Percentiles rank a stretch among this genome's conserved stretches.
These are phyloP conservation scores for Vicia faba DNA, from an alignment of 306 rosid species.

Conservation along the genomic window DNA sequence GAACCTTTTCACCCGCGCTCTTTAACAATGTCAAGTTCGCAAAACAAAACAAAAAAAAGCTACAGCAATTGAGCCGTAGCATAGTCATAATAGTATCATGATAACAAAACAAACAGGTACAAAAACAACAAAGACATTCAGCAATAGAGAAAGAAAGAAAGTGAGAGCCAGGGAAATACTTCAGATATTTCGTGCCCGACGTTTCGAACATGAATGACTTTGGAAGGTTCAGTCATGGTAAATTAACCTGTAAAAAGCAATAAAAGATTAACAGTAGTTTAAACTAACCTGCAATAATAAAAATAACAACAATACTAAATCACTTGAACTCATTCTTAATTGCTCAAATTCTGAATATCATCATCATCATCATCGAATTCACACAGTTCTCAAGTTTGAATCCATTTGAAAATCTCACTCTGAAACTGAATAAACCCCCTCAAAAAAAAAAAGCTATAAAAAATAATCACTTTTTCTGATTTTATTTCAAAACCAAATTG, in stretches of 20 bases:
- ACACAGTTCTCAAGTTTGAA: slow-evolving; percentile 2
- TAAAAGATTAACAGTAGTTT: neutral
- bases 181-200: slow-evolving; percentile 96
- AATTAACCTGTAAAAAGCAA: slow-evolving; percentile 45
- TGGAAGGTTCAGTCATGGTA: slow-evolving; percentile 90
- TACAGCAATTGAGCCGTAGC: too few relatives aligned
- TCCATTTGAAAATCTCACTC: slow-evolving; percentile 16
- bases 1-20: neutral
- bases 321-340: neutral
- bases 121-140: slow-evolving; percentile 6
- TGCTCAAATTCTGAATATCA: slow-evolving; percentile 8
- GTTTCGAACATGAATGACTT: slow-evolving; percentile 94
- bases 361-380: neutral
- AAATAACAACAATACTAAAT: neutral
- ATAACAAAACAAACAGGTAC: slow-evolving; percentile 5
- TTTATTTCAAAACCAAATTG: slow-evolving; percentile 17
- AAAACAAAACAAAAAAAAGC: too few relatives aligned
- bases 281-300: neutral
- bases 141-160: slow-evolving; percentile 26
- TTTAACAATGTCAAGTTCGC: neutral
- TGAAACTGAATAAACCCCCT: slow-evolving; percentile 13
- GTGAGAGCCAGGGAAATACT: slow-evolving; percentile 42
- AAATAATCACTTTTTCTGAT: neutral
- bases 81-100: neutral
- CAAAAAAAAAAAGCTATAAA: neutral